A percentile compares a stretch with the other conserved stretches of the same genome.
Evolutionary conservation across 2,329 filamentous ascomycete species (phyloP).

Genomic region (Oidium heveae): DNA sequence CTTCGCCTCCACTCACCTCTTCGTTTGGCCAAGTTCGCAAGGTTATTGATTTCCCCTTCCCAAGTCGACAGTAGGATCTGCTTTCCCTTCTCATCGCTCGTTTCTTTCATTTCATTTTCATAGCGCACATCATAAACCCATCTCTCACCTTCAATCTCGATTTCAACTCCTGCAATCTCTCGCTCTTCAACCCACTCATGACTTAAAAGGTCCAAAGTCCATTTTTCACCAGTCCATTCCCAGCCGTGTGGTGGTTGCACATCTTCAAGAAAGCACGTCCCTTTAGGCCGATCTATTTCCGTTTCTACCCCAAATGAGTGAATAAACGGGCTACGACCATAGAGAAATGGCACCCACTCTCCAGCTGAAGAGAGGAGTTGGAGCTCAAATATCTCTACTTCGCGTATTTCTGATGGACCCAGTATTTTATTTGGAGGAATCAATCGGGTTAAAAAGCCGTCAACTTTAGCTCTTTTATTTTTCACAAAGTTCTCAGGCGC

Average conservation of each 20-base stretch:
- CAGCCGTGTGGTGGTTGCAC: conserved; percentile 64
- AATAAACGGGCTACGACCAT: conserved; percentile 62
- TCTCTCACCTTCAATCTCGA: conserved; percentile 63
- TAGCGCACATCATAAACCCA: conserved; percentile 67
- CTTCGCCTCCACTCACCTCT: conserved; percentile 14
- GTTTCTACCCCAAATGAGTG: conserved; percentile 59
- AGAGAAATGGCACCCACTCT: conserved; percentile 86
- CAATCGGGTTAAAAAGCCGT: conserved; percentile 32
- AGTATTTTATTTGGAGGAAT: conserved; percentile 54
- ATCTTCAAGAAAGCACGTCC: conserved; percentile 88
- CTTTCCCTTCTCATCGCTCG: conserved; percentile 13
- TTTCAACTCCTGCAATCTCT: conserved; percentile 86
- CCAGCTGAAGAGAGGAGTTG: conserved; percentile 36
- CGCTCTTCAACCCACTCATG: conserved; percentile 95
- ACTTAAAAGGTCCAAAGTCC: conserved; percentile 74
- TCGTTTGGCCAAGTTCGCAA: conserved; percentile 15
- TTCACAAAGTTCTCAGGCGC: conserved; percentile 27
- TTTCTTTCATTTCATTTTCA: conserved; percentile 22
- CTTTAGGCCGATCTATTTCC: conserved; percentile 48
- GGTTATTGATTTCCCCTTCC: conserved; percentile 27
- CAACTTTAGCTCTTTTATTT: conserved; percentile 25
- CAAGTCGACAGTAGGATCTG: conserved; percentile 24
- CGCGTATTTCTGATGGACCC: conserved; percentile 60
- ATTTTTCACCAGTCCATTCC: conserved; percentile 95
- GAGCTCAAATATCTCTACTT: conserved; percentile 93